Base-by-base conservation (phyloP, 345 rosid species). In the Eucalyptus viminalis region DNA sequence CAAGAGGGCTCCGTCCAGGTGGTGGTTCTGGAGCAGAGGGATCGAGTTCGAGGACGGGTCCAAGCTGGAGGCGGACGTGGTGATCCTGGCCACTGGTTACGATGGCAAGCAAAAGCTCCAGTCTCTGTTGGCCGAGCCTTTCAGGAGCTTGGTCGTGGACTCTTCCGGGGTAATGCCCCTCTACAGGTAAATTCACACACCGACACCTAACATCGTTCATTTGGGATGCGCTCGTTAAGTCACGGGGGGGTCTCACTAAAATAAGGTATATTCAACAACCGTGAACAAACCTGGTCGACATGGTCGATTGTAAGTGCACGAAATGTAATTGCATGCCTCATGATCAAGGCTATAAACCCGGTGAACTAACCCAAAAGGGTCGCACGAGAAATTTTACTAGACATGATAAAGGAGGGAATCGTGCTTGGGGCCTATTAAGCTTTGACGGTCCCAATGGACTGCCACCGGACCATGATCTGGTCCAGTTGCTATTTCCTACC, bases 11-110 rank as follows among this genome's bases (percentile, higher is more conserved):
- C 49, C 94, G 5, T 60, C 94, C 8, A 94, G 92, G 86, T 94
- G 95, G 95, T 92, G 95, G 92, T 95, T 95, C 80, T 92, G 93
- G 92, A 89, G 49, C 14, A 88, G 88, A 8, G 96, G 96, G 6
- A 86, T 95, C 43, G 94, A 94, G 87, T 94, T 94, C 65, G 93
- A 92, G 27, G 95, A 93, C 88, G 87, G 89, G 14, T 90, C 93
- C 87, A 93, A 50, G 86, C 65, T 95, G 87, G 93, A 95, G 86
- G 95, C 95, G 49, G 95, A 95, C 65, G 93, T 94, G 56, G 96
- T 94, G 53, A 86, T 95, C 65, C 94, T 95, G 34, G 95, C 95
- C 24, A 94, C 92, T 8, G 96, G 95, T 34, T 95, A 49, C 81
- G 94, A 94, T 27, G 95, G 95, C 19, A 89, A 92, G 86, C 92